Conservation (phyloP, 495 filamentous ascomycete genomes). For the Annulohypoxylon bovei region DNA sequence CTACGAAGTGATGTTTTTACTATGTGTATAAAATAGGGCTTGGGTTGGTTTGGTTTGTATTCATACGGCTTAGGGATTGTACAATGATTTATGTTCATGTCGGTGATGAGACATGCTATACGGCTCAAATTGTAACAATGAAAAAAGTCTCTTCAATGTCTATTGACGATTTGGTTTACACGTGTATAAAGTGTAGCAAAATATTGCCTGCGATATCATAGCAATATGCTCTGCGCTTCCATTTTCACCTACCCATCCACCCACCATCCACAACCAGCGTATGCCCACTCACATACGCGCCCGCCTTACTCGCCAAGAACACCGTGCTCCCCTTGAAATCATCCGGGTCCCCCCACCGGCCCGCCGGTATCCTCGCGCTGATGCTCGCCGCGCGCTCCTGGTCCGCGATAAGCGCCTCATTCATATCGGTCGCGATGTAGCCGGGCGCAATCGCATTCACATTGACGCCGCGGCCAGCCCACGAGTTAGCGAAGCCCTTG, state of each 20-base stretch:
- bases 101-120: neutral
- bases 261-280: conserved; percentile 87
- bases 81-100: neutral
- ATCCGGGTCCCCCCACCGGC: conserved; percentile 85
- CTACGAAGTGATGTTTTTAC: conserved; percentile 34
- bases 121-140: neutral
- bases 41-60: conserved; percentile 2
- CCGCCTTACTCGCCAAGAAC: conserved; percentile 78
- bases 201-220: neutral
- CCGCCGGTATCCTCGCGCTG: conserved; percentile 83
- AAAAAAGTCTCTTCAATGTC: neutral
- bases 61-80: neutral
- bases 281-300: conserved; percentile 84
- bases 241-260: conserved; percentile 83
- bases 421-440: conserved; percentile 95
- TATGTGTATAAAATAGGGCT: neutral
- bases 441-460: conserved; percentile 84
- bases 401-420: conserved; percentile 81
- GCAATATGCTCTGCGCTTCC: neutral
- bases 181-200: neutral
- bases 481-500: conserved; percentile 88
- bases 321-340: conserved; percentile 90
- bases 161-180: neutral
- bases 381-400: conserved; percentile 74
- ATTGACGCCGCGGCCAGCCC: conserved; percentile 78